Evolutionary conservation across 169 alveolate genomes (phyloP).

Genomic region (Cryptosporidium muris): DNA sequence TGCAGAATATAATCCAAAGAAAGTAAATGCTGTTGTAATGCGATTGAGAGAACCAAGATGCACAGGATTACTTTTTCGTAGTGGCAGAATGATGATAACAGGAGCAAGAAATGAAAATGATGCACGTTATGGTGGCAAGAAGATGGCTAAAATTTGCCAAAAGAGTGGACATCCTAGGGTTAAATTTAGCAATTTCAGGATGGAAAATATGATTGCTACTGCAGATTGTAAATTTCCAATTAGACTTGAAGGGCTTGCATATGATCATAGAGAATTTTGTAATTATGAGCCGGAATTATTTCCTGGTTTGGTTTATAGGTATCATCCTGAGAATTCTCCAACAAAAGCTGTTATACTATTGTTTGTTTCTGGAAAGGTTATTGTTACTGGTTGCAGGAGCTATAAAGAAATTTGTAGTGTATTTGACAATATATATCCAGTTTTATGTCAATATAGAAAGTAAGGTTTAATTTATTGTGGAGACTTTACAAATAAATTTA

Average conservation of each 20-base stretch:
- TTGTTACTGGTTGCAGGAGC: conserved; percentile 97
- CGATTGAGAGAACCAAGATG: conserved; percentile 95
- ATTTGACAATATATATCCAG: conserved; percentile 89
- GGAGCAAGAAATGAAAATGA: conserved; percentile 94
- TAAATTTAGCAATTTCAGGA: conserved; percentile 90
- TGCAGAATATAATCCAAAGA: conserved; percentile 96
- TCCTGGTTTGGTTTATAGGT: conserved; percentile 93
- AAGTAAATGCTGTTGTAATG: conserved; percentile 96
- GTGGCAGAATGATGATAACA: conserved; percentile 96
- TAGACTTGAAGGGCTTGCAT: conserved; percentile 94
- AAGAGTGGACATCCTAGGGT: conserved; percentile 88
- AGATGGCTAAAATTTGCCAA: conserved; percentile 92
- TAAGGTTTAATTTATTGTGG: conserved; percentile 40
- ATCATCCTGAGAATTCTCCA: conserved; percentile 73
- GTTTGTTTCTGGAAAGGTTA: conserved; percentile 98
- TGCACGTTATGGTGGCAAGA: conserved; percentile 91
- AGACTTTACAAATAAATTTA: no score
- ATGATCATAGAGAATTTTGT: conserved; percentile 89
- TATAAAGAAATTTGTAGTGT: conserved; percentile 89
- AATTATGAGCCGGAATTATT: conserved; percentile 98
- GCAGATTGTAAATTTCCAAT: conserved; percentile 96
- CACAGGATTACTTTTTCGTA: conserved; percentile 93
- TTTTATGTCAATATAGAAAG: conserved; percentile 86
- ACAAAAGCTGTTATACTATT: conserved; percentile 94
- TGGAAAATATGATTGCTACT: conserved; percentile 98